These are phyloP conservation scores for Colletotrichum sublineola DNA, from an alignment of 2,329 filamentous ascomycete genomes.

Conservation along the genomic window DNA sequence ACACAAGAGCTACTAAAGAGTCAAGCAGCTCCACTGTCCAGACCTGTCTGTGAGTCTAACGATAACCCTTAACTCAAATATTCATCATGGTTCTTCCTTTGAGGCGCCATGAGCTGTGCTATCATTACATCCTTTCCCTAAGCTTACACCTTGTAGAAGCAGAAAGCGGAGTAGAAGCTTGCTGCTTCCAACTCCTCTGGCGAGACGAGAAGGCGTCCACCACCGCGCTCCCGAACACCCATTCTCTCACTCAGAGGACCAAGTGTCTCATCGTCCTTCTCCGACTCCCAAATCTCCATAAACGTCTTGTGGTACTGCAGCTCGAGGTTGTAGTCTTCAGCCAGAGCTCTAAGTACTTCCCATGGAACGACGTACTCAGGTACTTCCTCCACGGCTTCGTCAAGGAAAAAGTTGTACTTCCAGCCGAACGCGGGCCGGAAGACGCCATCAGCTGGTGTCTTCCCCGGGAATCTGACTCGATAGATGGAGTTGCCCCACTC, in stretches of 20 bases:
- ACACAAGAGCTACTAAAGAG: neutral
- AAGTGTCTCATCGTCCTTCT: constrained; percentile 86
- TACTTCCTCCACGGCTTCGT: constrained; percentile 95
- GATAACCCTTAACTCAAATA: too few relatives aligned
- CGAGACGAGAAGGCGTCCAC: constrained; percentile 77
- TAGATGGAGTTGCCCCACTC: constrained; percentile 97
- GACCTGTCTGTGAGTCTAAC: neutral
- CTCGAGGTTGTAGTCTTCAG: constrained; percentile 97
- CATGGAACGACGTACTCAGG: constrained; percentile 98
- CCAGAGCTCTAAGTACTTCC: constrained; percentile 95
- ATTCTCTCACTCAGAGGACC: constrained; percentile 94
- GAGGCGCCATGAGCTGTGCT: neutral
- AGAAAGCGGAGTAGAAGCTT: constrained; percentile 93
- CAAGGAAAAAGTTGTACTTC: constrained; percentile 97
- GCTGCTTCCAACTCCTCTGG: constrained; percentile 94
- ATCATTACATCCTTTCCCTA: neutral
- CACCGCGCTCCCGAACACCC: constrained; percentile 83
- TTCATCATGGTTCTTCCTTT: neutral
- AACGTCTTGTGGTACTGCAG: constrained; percentile 94
- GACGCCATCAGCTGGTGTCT: constrained; percentile 86
- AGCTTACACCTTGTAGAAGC: constrained; percentile 90
- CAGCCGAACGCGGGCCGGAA: constrained; percentile 97
- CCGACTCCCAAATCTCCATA: constrained; percentile 89
- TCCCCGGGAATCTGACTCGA: constrained; percentile 86
- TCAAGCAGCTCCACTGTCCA: neutral